Evolutionary conservation across 805 yeast species (phyloP).

Genomic region (Wickerhamomyces subpelliculosus): DNA sequence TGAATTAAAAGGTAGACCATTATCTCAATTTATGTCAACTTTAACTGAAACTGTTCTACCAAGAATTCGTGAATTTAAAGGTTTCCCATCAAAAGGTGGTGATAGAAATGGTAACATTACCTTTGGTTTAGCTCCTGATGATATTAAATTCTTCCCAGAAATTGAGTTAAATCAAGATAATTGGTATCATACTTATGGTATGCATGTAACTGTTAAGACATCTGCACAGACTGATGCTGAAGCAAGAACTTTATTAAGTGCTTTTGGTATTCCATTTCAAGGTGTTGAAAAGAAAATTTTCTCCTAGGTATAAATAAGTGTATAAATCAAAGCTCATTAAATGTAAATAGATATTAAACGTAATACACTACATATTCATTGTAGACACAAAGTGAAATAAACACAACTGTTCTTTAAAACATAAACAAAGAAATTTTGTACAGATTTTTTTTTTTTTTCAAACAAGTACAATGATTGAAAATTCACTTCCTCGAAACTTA

Average conservation of each 20-base stretch:
- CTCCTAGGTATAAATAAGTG: slow-evolving; percentile 11
- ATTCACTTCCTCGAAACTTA: neutral
- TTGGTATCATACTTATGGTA: slow-evolving; percentile 82
- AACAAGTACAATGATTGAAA: neutral
- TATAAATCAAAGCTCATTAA: too few species aligned
- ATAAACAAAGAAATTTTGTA: neutral
- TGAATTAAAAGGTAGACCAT: slow-evolving; percentile 67
- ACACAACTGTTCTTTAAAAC: neutral
- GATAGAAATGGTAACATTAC: slow-evolving; percentile 82
- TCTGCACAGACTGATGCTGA: slow-evolving; percentile 85
- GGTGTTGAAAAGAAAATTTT: slow-evolving; percentile 37
- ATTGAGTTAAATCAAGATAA: slow-evolving; percentile 83
- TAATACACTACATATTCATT: neutral
- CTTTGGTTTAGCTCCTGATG: slow-evolving; percentile 74
- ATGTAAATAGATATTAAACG: too few species aligned
- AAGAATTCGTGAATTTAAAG: slow-evolving; percentile 79
- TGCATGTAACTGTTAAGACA: slow-evolving; percentile 80
- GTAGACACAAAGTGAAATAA: neutral
- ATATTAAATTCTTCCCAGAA: slow-evolving; percentile 84
- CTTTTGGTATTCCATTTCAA: slow-evolving; percentile 73
- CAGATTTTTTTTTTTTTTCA: neutral
- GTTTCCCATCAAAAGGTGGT: slow-evolving; percentile 71
- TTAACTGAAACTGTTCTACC: slow-evolving; percentile 91
- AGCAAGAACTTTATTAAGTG: slow-evolving; percentile 79
- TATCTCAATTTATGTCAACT: slow-evolving; percentile 80